These are phyloP conservation scores for Pascua guehoae DNA, from an alignment of 1,284 basidiomycete species.

Conservation along the genomic window DNA sequence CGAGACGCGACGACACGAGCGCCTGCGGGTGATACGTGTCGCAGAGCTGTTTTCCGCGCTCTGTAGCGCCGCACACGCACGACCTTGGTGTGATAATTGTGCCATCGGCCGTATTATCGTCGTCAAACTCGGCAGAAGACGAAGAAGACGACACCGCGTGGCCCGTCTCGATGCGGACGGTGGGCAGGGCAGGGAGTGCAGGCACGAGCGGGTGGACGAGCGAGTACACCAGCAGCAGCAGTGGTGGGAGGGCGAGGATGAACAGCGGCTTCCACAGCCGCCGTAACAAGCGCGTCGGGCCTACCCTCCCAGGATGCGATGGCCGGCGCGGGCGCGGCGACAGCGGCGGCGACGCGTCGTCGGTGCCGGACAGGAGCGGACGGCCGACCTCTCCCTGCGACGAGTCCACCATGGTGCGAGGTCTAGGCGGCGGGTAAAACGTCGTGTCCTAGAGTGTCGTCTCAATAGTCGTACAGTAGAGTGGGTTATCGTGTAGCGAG, in stretches of 20 bases:
- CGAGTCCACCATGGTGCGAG: too few relatives aligned
- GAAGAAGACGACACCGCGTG: background rate
- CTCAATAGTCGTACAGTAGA: too few relatives aligned
- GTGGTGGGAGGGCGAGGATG: conserved; percentile 28
- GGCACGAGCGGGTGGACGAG: conserved; percentile 38
- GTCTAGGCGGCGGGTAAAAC: too few relatives aligned
- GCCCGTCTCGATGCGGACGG: conserved; percentile 24
- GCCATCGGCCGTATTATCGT: conserved; percentile 11
- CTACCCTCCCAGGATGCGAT: background rate
- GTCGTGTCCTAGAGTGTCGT: too few relatives aligned
- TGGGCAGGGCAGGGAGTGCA: conserved; percentile 38
- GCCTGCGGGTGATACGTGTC: conserved; percentile 35
- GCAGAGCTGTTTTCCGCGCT: conserved; percentile 34
- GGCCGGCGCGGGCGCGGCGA: background rate
- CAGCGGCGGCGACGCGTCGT: background rate
- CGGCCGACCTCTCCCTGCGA: background rate
- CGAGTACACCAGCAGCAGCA: conserved; percentile 35
- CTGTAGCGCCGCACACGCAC: conserved; percentile 34
- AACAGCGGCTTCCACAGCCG: conserved; percentile 27
- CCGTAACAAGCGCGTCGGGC: background rate
- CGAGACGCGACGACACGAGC: conserved; percentile 28
- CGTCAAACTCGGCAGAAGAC: background rate
- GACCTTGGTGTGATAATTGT: background rate
- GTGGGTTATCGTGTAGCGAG: too few relatives aligned
- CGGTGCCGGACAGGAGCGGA: background rate